Conservation (phyloP, 108 stramenopile species). For the Epithemia pelagica region DNA sequence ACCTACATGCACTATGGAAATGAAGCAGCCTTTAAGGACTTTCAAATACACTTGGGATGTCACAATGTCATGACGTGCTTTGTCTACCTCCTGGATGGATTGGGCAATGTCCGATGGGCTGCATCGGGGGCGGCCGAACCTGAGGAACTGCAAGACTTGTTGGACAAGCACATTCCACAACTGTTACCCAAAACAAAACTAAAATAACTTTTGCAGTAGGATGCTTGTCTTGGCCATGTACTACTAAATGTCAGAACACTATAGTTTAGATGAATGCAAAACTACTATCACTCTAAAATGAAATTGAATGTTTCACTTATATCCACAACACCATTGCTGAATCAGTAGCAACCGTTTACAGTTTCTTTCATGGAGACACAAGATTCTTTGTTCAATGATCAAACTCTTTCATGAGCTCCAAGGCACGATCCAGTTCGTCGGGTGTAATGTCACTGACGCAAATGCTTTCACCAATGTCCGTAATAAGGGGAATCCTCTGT, state of each 20-base stretch:
- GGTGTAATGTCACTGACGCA: conserved; percentile 89
- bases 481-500: conserved; percentile 87
- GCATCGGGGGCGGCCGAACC: conserved; percentile 59
- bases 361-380: no score
- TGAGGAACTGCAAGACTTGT: conserved; percentile 32
- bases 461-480: conserved; percentile 84
- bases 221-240: no score
- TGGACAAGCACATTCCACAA: not conserved
- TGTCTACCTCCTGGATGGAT: conserved; percentile 68
- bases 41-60: conserved; percentile 39
- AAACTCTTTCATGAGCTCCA: conserved; percentile 62
- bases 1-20: conserved; percentile 72
- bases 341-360: no score
- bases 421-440: conserved; percentile 80
- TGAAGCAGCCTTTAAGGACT: conserved; percentile 57
- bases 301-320: no score
- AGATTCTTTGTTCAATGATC: no score
- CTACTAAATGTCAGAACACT: no score
- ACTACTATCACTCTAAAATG: no score
- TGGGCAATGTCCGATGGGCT: conserved; percentile 76
- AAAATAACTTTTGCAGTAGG: no score
- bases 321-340: no score
- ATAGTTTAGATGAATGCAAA: no score
- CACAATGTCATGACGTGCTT: conserved; percentile 81
- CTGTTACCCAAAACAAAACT: not conserved